Conservation (phyloP, 345 rosid genomes). For the Brassica cretica region DNA sequence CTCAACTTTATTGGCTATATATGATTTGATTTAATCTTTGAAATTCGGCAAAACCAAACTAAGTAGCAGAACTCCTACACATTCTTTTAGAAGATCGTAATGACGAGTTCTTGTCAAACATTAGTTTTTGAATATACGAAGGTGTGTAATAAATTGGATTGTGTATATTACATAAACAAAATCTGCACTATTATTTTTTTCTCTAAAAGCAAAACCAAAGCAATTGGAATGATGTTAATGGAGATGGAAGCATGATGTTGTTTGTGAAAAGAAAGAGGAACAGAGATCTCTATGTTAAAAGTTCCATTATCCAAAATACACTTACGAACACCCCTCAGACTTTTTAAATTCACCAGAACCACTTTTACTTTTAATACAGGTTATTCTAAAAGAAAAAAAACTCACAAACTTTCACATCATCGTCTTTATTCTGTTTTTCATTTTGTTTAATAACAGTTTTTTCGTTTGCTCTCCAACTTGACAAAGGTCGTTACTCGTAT, state of each 20-base stretch:
- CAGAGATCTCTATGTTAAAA: neutral
- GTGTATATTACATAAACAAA: neutral
- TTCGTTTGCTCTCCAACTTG: constrained; percentile 7
- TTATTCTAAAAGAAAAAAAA: neutral
- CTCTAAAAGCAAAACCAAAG: neutral
- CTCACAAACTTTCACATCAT: neutral
- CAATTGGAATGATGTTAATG: constrained; percentile 15
- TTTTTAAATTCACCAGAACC: constrained; percentile 4
- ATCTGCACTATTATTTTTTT: neutral
- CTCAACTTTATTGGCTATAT: neutral
- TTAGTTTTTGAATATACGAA: neutral
- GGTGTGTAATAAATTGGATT: neutral
- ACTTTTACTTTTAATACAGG: neutral
- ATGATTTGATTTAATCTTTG: neutral
- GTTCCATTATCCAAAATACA: constrained; percentile 18
- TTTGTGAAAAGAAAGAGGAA: constrained; percentile 28
- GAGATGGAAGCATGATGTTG: constrained; percentile 28
- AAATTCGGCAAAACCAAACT: neutral
- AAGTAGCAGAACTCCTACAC: neutral
- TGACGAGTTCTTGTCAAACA: neutral
- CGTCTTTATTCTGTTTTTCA: neutral
- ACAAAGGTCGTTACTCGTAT: constrained; percentile 1
- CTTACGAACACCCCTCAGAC: neutral
- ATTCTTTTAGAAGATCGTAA: neutral
- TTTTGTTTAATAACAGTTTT: neutral